Base-by-base conservation (phyloP, 495 filamentous ascomycete species). In the Podospora didyma region DNA sequence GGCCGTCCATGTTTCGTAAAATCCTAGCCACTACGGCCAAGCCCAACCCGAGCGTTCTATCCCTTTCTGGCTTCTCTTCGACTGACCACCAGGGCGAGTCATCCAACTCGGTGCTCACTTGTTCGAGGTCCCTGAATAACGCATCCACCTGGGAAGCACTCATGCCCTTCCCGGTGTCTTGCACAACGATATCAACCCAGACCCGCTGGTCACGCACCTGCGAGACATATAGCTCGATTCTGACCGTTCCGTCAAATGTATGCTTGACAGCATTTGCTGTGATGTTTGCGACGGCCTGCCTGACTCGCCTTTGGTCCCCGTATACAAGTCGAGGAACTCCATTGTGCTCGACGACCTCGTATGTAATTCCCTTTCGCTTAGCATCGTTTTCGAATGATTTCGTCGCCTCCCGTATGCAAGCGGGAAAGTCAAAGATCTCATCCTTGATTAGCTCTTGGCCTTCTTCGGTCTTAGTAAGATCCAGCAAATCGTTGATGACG, bases 401-500 rank as follows among this genome's bases (percentile, higher is more conserved):
- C 1, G 84, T 86, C 1, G 89, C 90, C 67, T 95, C 91, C 7
- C 73, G 72, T n/a, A 96, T 77, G 6, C 88, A 92, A 1, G 75
- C 72, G 34, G 76, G 76, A 16, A 96, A 70, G 63, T 96, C 83
- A 56, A 97, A 91, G 0, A 81, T 64, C 67, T 96, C 91, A 46
- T 93, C 87, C 62, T 90, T 92, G 67, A 92, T 82, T 7, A 96
- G 72, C 4, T 86, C 78, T 49, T 86, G 82, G 0, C 92, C 93
- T 65, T 89, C 86, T 66, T 96, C 93, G 0, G 86, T 86, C 65
- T 95, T 93, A 22, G 93, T 96, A 16, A 97, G 77, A 67, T 97
- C 93, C 2, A 97, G 79, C 1, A 97, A 79, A 66, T 97, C 92
- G 62, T 97, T 97, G 66, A 97, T 96, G 9, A 96, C 91, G 69